Evolutionary conservation across 2,329 filamentous ascomycete genomes (phyloP).

Genomic region (Trichoderma breve): DNA sequence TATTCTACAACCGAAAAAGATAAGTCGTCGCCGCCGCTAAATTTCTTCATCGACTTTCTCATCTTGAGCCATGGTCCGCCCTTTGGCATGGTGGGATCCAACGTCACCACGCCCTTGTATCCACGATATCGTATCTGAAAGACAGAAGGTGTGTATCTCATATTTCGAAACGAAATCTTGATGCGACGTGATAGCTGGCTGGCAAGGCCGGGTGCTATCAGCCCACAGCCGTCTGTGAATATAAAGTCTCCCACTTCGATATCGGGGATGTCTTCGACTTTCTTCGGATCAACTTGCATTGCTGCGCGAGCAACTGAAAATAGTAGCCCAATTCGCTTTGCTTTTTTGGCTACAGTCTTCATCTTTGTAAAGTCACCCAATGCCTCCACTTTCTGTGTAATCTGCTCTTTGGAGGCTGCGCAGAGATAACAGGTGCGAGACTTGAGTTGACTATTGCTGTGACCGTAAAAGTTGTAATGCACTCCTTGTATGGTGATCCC

Average conservation of each 20-base stretch:
- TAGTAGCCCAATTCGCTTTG: conserved; percentile 42
- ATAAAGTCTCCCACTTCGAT: conserved; percentile 37
- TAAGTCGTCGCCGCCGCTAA: conserved; percentile 37
- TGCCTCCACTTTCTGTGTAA: conserved; percentile 34
- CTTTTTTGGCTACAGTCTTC: conserved; percentile 43
- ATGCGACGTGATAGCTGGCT: conserved; percentile 32
- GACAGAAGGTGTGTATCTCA: conserved; percentile 39
- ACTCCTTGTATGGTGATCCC: conserved; percentile 37
- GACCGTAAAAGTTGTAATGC: conserved; percentile 42
- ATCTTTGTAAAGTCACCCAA: conserved; percentile 42
- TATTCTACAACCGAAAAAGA: conserved; percentile 41
- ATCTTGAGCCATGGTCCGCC: conserved; percentile 27
- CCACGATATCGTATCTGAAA: conserved; percentile 43
- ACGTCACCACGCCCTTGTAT: conserved; percentile 42
- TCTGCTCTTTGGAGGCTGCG: conserved; percentile 34
- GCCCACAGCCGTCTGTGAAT: conserved; percentile 43
- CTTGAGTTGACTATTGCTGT: conserved; percentile 45
- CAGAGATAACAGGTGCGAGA: conserved; percentile 40
- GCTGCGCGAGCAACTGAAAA: conserved; percentile 38
- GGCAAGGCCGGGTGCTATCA: conserved; percentile 36
- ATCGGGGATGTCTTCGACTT: conserved; percentile 39
- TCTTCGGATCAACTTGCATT: conserved; percentile 33
- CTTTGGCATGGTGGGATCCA: conserved; percentile 33
- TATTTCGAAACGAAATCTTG: conserved; percentile 36
- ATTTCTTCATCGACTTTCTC: conserved; percentile 42